Percentiles rank a stretch among this genome's conserved stretches.
Conservation (phyloP, 495 filamentous ascomycete genomes). For the Talaromyces wortmannii region DNA sequence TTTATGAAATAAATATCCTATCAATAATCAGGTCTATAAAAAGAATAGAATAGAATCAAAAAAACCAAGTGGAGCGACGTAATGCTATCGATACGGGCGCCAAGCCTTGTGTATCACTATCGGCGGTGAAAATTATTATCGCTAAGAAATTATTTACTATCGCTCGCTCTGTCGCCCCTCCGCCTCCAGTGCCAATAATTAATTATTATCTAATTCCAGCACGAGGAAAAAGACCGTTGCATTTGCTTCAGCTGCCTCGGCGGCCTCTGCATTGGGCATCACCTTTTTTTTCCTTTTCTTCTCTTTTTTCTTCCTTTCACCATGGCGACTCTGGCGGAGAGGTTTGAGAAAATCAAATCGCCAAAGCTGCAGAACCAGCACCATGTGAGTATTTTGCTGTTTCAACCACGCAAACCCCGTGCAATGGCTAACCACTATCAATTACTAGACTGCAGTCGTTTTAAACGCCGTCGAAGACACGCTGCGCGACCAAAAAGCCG, state of each 20-base stretch:
- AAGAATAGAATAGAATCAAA: no score
- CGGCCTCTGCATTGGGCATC: not conserved
- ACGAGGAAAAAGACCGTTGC: not conserved
- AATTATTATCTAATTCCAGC: not conserved
- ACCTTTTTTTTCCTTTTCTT: not conserved
- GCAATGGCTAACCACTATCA: slow-evolving; percentile 6
- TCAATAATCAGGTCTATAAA: no score
- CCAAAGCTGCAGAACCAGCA: slow-evolving; percentile 94
- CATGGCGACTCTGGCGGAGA: slow-evolving; percentile 76
- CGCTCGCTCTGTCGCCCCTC: not conserved
- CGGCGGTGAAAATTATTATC: slow-evolving; percentile 6
- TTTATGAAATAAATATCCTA: no score
- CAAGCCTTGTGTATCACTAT: slow-evolving; percentile 3
- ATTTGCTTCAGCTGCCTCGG: not conserved
- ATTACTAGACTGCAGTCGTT: slow-evolving; percentile 69
- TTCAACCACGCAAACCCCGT: not conserved
- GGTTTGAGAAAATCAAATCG: slow-evolving; percentile 91
- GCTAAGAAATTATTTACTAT: no score
- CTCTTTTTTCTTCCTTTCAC: slow-evolving; percentile 9
- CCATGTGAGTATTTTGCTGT: slow-evolving; percentile 55
- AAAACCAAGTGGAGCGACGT: no score
- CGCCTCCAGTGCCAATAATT: not conserved
- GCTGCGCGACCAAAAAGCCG: slow-evolving; percentile 75
- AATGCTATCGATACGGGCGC: no score
- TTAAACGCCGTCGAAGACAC: slow-evolving; percentile 89